Conservation (phyloP, 2,329 filamentous ascomycete genomes). For the Hymenoscyphus fructigenus region DNA sequence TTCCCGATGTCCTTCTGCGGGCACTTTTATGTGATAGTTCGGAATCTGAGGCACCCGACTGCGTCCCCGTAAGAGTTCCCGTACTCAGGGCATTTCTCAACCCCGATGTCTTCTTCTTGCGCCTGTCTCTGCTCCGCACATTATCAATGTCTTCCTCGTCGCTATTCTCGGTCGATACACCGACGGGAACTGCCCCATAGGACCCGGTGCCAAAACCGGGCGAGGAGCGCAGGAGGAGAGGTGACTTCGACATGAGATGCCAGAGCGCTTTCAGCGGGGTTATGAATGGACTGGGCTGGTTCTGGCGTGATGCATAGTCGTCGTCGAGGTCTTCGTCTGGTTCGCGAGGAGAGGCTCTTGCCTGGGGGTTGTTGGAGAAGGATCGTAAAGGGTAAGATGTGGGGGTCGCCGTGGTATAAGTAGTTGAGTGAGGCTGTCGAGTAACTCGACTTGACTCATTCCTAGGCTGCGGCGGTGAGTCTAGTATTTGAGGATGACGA, state of each 20-base stretch:
- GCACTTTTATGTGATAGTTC: conserved; percentile 12
- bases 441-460: neutral
- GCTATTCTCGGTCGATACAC: conserved; percentile 40
- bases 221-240: conserved; percentile 58
- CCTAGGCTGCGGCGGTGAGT: neutral
- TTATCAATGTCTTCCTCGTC: conserved; percentile 35
- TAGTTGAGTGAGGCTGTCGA: neutral
- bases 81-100: conserved; percentile 31
- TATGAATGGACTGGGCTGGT: conserved; percentile 13
- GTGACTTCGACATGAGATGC: conserved; percentile 46
- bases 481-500: neutral
- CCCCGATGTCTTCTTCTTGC: conserved; percentile 29
- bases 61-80: conserved; percentile 8
- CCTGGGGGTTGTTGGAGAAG: neutral
- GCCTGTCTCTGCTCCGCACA: conserved; percentile 24
- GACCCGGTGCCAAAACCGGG: conserved; percentile 60
- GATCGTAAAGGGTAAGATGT: neutral
- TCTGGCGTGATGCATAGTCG: conserved; percentile 17
- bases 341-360: neutral
- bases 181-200: conserved; percentile 56
- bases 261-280: conserved; percentile 25
- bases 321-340: conserved; percentile 15
- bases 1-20: conserved; percentile 18
- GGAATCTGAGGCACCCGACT: conserved; percentile 14
- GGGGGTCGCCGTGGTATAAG: neutral